phyloP scores from a whole-genome alignment of 2,329 filamentous ascomycete genomes.

The Coniosporium tulheliwenetii region DNA sequence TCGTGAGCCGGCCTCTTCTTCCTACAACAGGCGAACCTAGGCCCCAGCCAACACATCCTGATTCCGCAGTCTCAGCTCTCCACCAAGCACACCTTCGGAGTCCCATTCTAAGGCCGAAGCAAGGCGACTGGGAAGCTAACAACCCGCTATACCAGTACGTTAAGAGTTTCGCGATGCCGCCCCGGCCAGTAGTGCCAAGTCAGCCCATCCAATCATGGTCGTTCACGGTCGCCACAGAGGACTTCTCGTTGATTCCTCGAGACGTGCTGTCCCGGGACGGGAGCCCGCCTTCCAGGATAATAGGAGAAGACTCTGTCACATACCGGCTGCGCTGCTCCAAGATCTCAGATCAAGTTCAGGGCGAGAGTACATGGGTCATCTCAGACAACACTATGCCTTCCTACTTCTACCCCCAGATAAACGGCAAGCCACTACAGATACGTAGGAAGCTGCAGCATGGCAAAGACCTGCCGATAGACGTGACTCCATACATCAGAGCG shows the following conservation, averaged over 20 bases:
- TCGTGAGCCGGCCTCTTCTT: not conserved
- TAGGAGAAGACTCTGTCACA: constrained; percentile 38
- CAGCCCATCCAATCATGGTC: constrained; percentile 24
- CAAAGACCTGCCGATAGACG: constrained; percentile 60
- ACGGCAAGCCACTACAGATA: constrained; percentile 36
- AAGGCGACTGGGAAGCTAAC: constrained; percentile 9
- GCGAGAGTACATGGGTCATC: constrained; percentile 46
- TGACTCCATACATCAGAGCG: constrained; percentile 42
- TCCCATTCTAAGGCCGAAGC: constrained; percentile 25
- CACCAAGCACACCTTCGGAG: constrained; percentile 44
- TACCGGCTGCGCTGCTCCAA: constrained; percentile 56
- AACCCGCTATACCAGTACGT: constrained; percentile 40
- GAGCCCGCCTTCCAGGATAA: constrained; percentile 14
- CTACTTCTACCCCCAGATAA: constrained; percentile 53
- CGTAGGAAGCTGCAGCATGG: constrained; percentile 58
- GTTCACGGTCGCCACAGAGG: constrained; percentile 29
- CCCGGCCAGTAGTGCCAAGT: constrained; percentile 23
- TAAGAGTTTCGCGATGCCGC: constrained; percentile 33
- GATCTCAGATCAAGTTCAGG: constrained; percentile 17
- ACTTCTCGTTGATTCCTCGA: constrained; percentile 20
- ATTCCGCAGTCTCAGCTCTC: constrained; percentile 32
- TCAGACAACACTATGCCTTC: constrained; percentile 56
- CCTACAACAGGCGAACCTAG: constrained; percentile 3
- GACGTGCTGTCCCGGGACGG: constrained; percentile 13
- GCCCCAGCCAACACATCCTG: constrained; percentile 23